A percentile compares a stretch with the other conserved stretches of the same genome.
Evolutionary conservation across 768 basidiomycete species (phyloP).

Genomic region (Nidularia pulvinata): DNA sequence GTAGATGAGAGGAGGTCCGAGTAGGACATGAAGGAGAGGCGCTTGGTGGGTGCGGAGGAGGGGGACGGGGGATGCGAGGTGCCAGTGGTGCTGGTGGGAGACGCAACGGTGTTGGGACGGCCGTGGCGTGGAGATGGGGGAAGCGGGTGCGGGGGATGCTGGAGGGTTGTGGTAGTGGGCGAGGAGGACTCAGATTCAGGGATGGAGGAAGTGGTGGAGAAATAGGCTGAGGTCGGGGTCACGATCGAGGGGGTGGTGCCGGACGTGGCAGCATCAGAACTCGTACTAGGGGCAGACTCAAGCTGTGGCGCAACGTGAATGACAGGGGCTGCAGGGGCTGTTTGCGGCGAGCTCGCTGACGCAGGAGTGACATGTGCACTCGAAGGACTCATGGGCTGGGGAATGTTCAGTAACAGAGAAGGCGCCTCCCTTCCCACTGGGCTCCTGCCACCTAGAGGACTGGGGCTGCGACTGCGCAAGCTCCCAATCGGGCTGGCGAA

Average conservation of each 20-base stretch:
- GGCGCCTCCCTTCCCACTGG: neutral
- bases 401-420: constrained; percentile 43
- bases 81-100: constrained; percentile 6
- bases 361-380: neutral
- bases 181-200: constrained; percentile 4
- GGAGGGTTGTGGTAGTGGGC: constrained; percentile 11
- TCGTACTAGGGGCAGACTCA: neutral
- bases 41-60: constrained; percentile 50
- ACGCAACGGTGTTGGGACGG: constrained; percentile 10
- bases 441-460: constrained; percentile 40
- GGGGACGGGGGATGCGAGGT: constrained; percentile 37
- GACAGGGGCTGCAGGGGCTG: neutral
- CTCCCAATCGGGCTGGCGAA: constrained; percentile 72
- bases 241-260: constrained; percentile 27
- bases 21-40: constrained; percentile 89
- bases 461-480: constrained; percentile 66
- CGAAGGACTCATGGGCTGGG: constrained; percentile 15
- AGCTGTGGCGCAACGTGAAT: neutral
- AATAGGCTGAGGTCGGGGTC: constrained; percentile 51
- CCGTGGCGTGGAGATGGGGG: constrained; percentile 10
- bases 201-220: constrained; percentile 22
- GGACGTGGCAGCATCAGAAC: neutral
- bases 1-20: constrained; percentile 81
- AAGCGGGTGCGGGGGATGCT: constrained; percentile 6
- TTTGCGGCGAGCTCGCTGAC: neutral